Conservation (phyloP, 345 rosid genomes). For the Geranium rotundifolium region DNA sequence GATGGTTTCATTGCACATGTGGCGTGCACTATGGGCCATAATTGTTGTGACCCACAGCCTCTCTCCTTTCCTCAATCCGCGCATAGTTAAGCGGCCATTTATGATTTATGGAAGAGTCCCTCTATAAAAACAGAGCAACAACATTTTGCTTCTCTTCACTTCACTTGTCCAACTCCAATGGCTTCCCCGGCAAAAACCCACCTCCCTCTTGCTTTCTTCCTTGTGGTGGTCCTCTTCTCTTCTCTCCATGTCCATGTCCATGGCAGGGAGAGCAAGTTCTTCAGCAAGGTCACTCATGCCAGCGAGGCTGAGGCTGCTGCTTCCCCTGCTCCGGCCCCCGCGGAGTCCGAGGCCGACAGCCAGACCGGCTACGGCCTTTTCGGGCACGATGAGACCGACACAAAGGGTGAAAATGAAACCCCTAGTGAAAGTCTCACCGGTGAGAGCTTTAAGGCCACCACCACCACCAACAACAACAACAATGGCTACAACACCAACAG, state of each 20-base stretch:
- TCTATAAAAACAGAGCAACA: constrained; percentile 7
- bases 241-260: constrained; percentile 13
- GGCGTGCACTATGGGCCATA: constrained; percentile 14
- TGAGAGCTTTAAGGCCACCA: constrained; percentile 14
- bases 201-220: constrained; percentile 6
- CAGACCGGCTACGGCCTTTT: constrained; percentile 29
- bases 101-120: background rate
- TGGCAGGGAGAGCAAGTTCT: constrained; percentile 53
- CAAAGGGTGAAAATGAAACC: constrained; percentile 20
- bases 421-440: constrained; percentile 29
- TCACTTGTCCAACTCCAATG: constrained; percentile 20
- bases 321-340: constrained; percentile 14
- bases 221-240: constrained; percentile 14
- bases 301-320: constrained; percentile 10
- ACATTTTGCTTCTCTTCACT: background rate
- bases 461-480: constrained; percentile 12
- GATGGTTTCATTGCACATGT: constrained; percentile 20
- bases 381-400: constrained; percentile 19
- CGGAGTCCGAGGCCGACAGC: constrained; percentile 9
- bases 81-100: constrained; percentile 27
- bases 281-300: constrained; percentile 40
- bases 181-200: constrained; percentile 17
- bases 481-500: constrained; percentile 18
- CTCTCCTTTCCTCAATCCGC: constrained; percentile 39
- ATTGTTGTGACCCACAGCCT: constrained; percentile 24